Percentiles rank a stretch among this genome's conserved stretches.
phyloP scores from a whole-genome alignment of 345 rosid species.

The Linum trigynum region DNA sequence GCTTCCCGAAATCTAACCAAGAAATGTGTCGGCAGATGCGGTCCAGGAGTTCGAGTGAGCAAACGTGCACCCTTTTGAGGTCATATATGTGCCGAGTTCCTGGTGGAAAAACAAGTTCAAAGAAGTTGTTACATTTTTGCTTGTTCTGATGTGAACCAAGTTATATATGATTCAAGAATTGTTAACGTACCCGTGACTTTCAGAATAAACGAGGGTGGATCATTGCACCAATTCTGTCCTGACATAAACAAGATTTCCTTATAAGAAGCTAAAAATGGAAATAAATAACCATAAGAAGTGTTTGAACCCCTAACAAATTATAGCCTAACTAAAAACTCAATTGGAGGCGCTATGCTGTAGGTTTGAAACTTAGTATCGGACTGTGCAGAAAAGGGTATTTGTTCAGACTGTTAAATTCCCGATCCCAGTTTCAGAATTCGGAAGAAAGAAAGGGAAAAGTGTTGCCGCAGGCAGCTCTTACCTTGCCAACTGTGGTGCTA shows the following conservation, averaged over 20 bases:
- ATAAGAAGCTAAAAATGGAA: no score
- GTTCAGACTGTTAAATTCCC: no score
- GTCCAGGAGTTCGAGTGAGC: conserved; percentile 26
- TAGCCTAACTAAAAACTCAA: no score
- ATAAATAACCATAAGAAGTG: neutral
- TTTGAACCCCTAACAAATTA: neutral
- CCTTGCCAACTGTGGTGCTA: no score
- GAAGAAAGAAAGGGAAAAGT: no score
- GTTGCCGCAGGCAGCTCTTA: no score
- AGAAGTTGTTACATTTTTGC: neutral
- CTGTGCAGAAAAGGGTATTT: no score
- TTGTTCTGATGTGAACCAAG: neutral
- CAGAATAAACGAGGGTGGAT: neutral
- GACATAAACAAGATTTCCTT: conserved; percentile 3
- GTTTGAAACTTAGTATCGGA: no score
- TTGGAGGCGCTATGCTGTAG: no score
- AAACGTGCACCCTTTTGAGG: conserved; percentile 18
- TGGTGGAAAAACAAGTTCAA: conserved; percentile 19
- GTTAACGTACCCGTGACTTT: neutral
- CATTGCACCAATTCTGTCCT: neutral
- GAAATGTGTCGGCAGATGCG: conserved; percentile 22
- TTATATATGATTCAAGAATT: neutral
- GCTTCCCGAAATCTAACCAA: conserved; percentile 21
- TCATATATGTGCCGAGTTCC: conserved; percentile 13
- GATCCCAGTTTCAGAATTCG: no score